A percentile compares a stretch with the other conserved stretches of the same genome.
These are phyloP conservation scores for Mollisiaceae sp. DNA, from an alignment of 2,329 filamentous ascomycete species.

Conservation along the genomic window DNA sequence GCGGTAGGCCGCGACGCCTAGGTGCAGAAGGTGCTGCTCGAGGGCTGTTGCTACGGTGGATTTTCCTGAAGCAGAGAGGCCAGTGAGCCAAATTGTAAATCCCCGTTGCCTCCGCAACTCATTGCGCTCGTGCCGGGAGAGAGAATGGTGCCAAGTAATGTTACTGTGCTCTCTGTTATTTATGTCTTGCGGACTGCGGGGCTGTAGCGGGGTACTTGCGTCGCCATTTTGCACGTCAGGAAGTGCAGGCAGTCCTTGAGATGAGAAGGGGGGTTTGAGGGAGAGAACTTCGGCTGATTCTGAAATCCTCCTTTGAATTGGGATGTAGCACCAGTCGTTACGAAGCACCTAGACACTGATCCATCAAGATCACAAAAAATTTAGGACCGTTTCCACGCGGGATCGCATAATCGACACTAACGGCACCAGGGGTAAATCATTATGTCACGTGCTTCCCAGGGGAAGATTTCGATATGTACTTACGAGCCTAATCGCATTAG, in stretches of 20 bases:
- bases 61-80: constrained; percentile 94
- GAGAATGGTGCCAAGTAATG: constrained; percentile 84
- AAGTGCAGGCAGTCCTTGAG: not conserved
- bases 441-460: not conserved
- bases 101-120: constrained; percentile 80
- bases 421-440: not conserved
- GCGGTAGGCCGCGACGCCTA: constrained; percentile 83
- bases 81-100: constrained; percentile 97
- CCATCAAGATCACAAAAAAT: not conserved
- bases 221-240: constrained; percentile 32
- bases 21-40: constrained; percentile 93
- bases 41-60: constrained; percentile 96
- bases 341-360: not conserved
- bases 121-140: constrained; percentile 79
- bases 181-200: constrained; percentile 24
- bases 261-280: too few species aligned
- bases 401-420: not conserved
- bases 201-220: constrained; percentile 40
- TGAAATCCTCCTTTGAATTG: not conserved
- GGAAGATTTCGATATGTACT: too few species aligned
- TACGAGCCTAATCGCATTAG: too few species aligned
- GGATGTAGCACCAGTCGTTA: not conserved
- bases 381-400: not conserved
- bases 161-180: constrained; percentile 60
- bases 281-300: not conserved